Conservation (phyloP, 2,329 filamentous ascomycete species). For the Botryotinia narcissicola region DNA sequence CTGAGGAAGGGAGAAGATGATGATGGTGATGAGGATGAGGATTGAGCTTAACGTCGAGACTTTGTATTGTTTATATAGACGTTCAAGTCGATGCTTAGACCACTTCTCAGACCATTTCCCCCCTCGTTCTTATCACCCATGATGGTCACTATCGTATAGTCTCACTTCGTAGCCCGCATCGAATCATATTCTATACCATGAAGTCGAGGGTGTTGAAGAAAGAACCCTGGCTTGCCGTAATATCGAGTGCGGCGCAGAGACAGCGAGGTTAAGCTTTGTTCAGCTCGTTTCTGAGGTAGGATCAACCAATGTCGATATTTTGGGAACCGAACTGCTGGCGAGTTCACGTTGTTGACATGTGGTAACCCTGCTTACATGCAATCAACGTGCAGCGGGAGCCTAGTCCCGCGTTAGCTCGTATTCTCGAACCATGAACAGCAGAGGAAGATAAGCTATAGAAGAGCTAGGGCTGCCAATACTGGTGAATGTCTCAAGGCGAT, state of each 20-base stretch:
- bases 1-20: neutral
- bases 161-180: neutral
- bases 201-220: conserved; percentile 9
- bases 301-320: neutral
- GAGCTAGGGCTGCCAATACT: neutral
- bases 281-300: neutral
- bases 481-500: neutral
- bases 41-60: conserved; percentile 13
- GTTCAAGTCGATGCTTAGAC: conserved; percentile 8
- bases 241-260: neutral
- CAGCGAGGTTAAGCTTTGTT: conserved; percentile 3
- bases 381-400: neutral
- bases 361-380: conserved; percentile 3
- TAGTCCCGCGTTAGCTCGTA: conserved; percentile 1
- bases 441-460: neutral
- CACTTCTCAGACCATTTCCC: neutral
- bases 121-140: neutral
- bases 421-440: neutral
- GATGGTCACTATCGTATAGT: conserved; percentile 11
- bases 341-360: conserved; percentile 5
- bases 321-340: neutral
- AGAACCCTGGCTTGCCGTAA: neutral
- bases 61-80: conserved; percentile 15
- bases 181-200: neutral
- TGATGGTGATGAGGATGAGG: neutral